Base-by-base conservation (phyloP, 805 yeast genomes). In the Yarrowia sp. region DNA sequence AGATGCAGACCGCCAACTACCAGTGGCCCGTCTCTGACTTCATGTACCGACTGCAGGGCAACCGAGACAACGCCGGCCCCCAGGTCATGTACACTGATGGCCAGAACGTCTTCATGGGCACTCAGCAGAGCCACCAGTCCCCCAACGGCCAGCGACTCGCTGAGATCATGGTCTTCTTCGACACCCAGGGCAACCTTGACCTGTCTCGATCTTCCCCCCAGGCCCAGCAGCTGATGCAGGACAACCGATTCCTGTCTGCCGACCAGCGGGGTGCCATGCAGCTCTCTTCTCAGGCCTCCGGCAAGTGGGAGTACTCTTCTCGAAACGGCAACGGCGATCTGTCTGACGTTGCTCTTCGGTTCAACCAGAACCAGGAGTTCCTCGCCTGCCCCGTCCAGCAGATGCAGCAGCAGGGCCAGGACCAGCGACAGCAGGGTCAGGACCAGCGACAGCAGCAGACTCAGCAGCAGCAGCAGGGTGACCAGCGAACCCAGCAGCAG, bases 401-500 rank as follows among this genome's bases (percentile, higher is more conserved):
- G 64, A 14, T 11, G 31, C 43, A 32, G 35, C 63, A 42, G 42
- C 65, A 32, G 66, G 39, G 62, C 48, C 41, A 65, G 50, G 36
- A 50, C 39, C 41, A 47, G 57, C 38, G 17, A 35, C 18, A 22
- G 32, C 44, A 42, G 45, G 13, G 28, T 11, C 33, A 36, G 53
- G 13, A 10, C 28, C 39, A 36, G 43, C 33, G 9, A 14, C 57
- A 57, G 36, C 43, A 60, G 66, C 22, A 36, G 60, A 38, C 17
- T 10, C 65, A 4, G 68, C 53, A 7, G 57, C 67, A 53, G 41
- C 64, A 22, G 70, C 58, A 44, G 28, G 28, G 28, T 22, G 28
- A 22, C 28, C 28, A 22, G 62, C 65, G 43, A 62, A 44, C 32
- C 50, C 55, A 15, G 60, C 44, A 36, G 43, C 65, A 31, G 36